Base-by-base conservation (phyloP, 2,329 filamentous ascomycete genomes). In the Penicillium sp. region DNA sequence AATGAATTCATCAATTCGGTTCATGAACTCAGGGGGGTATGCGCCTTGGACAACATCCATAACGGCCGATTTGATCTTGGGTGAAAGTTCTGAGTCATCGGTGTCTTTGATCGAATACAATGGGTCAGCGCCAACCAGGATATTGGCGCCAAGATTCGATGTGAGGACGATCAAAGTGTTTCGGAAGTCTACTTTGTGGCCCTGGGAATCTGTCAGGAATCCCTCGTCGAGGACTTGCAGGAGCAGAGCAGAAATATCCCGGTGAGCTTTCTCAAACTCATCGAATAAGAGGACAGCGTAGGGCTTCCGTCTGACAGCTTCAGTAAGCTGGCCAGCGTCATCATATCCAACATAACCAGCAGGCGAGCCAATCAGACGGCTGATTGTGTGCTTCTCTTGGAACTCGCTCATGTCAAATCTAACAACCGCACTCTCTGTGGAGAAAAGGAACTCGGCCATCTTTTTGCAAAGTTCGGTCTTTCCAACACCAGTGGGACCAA, bases 401-500 rank as follows among this genome's bases (percentile, higher is more conserved):
- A 97, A 97, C 70, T 99, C 94, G 65, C 87, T 91, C 94, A 97
- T 97, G 74, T 97, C 94, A 73, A 97, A 97, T 32, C 94, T 85
- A 32, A 97, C 86, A 24, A 99, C 91, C 2, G 94, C 93, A 27
- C 86, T 86, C 66, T 96, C 91, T 1, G 91, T 96, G 0, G 90
- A 94, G 76, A 97, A 99, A 36, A 99, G 80, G 77, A 97, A 97
- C 54, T 83, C 84, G 1, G 94, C 94, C 65, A 99, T 87, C 71
- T 95, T 93, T 81, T 97, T 97, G 81, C 92, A 96, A 1, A 97
- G 85, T 70, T 97, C 92, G 3, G 94, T 99, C 79, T 97, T 99
- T 54, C 94, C 94, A 16, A 97, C 93, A 69, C 94, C 94, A 0
- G 94, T 97, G 5, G 94, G 94, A 0, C 94, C 94, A 3, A 97